Conservation (phyloP, 2,329 filamentous ascomycete genomes). For the Pochonia chlamydosporia region DNA sequence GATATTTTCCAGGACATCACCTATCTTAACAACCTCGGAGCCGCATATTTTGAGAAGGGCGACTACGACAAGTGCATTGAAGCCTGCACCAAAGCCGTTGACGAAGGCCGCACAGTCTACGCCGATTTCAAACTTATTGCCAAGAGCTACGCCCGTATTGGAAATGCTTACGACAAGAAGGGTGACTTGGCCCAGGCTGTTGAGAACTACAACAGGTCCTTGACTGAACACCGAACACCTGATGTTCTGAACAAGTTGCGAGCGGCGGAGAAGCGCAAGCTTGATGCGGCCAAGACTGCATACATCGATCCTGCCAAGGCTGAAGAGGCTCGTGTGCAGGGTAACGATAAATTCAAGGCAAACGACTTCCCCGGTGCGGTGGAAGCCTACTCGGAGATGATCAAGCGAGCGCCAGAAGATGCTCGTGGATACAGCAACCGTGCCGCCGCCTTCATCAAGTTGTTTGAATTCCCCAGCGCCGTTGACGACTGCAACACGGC, state of each 20-base stretch:
- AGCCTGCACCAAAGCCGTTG: slow-evolving; percentile 78
- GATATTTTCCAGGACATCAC: slow-evolving; percentile 92
- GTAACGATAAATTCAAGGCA: slow-evolving; percentile 96
- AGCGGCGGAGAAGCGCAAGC: slow-evolving; percentile 80
- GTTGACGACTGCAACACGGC: slow-evolving; percentile 88
- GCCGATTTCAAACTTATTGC: slow-evolving; percentile 98
- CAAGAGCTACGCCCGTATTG: slow-evolving; percentile 96
- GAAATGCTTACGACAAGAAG: slow-evolving; percentile 85
- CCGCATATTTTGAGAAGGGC: slow-evolving; percentile 92
- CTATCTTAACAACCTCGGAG: slow-evolving; percentile 93
- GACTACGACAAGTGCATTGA: slow-evolving; percentile 87
- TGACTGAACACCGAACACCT: slow-evolving; percentile 94
- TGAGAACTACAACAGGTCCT: slow-evolving; percentile 84
- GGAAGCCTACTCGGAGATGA: slow-evolving; percentile 92
- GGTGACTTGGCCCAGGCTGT: slow-evolving; percentile 76
- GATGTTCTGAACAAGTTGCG: slow-evolving; percentile 92
- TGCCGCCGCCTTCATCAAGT: slow-evolving; percentile 92
- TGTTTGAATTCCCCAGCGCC: slow-evolving; percentile 90
- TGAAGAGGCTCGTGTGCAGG: slow-evolving; percentile 89
- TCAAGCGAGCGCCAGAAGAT: slow-evolving; percentile 88
- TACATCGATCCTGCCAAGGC: slow-evolving; percentile 90
- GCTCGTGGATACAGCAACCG: slow-evolving; percentile 95
- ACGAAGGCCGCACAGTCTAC: slow-evolving; percentile 81
- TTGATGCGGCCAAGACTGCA: slow-evolving; percentile 65
- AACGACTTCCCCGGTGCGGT: slow-evolving; percentile 93